Evolutionary conservation across 192 early-diverging fungal species (phyloP).

Genomic region (Coemansia sp.): DNA sequence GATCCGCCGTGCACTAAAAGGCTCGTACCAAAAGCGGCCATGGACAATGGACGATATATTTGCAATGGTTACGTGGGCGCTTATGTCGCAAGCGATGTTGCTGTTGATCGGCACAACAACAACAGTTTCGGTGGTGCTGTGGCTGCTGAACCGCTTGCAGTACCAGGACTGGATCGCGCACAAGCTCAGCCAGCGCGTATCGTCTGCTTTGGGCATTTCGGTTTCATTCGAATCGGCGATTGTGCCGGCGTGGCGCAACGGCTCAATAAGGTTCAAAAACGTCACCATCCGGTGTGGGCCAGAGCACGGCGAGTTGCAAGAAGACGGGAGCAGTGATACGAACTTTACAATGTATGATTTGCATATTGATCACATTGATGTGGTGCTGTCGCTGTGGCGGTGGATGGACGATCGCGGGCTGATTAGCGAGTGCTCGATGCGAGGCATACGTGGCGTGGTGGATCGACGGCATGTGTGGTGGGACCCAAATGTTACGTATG

Average conservation of each 20-base stretch:
- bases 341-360: slow-evolving; percentile 92
- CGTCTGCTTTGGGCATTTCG: slow-evolving; percentile 73
- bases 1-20: slow-evolving; percentile 60
- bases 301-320: slow-evolving; percentile 35
- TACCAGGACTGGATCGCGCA: slow-evolving; percentile 84
- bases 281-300: slow-evolving; percentile 63
- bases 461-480: slow-evolving; percentile 81
- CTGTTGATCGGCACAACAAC: slow-evolving; percentile 87
- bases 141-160: slow-evolving; percentile 76
- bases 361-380: slow-evolving; percentile 75
- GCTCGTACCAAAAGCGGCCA: slow-evolving; percentile 65
- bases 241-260: slow-evolving; percentile 88
- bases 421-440: slow-evolving; percentile 77
- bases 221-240: slow-evolving; percentile 90
- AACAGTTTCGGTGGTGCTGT: slow-evolving; percentile 76
- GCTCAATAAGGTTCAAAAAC: slow-evolving; percentile 83
- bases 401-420: slow-evolving; percentile 87
- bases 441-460: slow-evolving; percentile 84
- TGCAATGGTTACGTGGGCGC: slow-evolving; percentile 85
- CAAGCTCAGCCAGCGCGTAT: slow-evolving; percentile 77
- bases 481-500: slow-evolving; percentile 63
- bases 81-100: slow-evolving; percentile 83
- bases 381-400: slow-evolving; percentile 81
- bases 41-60: slow-evolving; percentile 87
- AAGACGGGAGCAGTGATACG: slow-evolving; percentile 53